phyloP scores from a whole-genome alignment of 805 yeast species.

The Candida patagonica region DNA sequence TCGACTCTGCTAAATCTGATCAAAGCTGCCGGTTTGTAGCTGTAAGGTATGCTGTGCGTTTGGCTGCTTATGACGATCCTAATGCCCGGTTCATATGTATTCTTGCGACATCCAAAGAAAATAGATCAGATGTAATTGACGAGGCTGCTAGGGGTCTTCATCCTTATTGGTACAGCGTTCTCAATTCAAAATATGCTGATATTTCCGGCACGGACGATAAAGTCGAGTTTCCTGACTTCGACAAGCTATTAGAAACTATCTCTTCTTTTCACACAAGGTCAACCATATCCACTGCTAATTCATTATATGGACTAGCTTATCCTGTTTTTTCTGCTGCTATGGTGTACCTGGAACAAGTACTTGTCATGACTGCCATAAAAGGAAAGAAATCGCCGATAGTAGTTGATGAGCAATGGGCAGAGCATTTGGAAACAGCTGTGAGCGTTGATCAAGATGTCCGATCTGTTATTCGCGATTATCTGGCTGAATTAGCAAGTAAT shows the following conservation, averaged over 20 bases:
- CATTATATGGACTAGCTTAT: conserved; percentile 9
- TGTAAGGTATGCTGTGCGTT: conserved; percentile 52
- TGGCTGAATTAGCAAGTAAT: conserved; percentile 11
- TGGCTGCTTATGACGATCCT: conserved; percentile 58
- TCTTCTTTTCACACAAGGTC: conserved; percentile 12
- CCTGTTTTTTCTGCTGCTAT: conserved; percentile 31
- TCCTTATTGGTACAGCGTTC: conserved; percentile 67
- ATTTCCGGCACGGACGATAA: background rate
- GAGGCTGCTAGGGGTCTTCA: conserved; percentile 74
- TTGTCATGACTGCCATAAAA: conserved; percentile 57
- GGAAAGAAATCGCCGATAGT: conserved; percentile 46
- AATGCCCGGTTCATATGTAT: conserved; percentile 61
- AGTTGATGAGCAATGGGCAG: conserved; percentile 66
- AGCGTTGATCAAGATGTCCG: conserved; percentile 50
- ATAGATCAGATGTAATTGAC: conserved; percentile 65
- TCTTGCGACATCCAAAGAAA: conserved; percentile 47
- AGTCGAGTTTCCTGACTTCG: conserved; percentile 49
- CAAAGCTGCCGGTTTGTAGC: conserved; percentile 54
- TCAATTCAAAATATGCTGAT: conserved; percentile 31
- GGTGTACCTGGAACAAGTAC: conserved; percentile 44
- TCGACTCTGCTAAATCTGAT: conserved; percentile 32
- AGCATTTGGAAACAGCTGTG: conserved; percentile 58
- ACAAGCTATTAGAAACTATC: conserved; percentile 26
- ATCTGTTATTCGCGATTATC: conserved; percentile 17
- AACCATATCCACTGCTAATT: background rate